Evolutionary conservation across 768 basidiomycete species (phyloP), one percentile per base, ranked within the genome.

Genomic region (Pisolithus orientalis): DNA sequence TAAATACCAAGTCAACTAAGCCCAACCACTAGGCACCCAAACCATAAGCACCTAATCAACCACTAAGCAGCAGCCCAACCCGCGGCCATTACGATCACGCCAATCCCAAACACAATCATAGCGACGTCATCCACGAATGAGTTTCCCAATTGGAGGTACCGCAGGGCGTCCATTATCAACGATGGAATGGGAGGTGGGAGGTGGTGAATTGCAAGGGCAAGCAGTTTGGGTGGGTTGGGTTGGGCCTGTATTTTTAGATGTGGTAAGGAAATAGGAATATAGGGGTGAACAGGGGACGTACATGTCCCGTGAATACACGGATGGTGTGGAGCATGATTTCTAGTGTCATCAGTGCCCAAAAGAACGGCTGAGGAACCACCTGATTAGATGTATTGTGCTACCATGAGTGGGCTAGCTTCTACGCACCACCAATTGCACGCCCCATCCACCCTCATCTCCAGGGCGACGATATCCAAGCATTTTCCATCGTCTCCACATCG

Each of bases 261-360:
- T 68, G 52, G 59, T 4, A 24, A 14, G 14, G 24, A 11, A 43
- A 47, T 38, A 39, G 24, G 34, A 32, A 34, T 5, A 25, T 62
- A 48, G 31, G 11, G 50, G 9, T 3, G 2, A 5, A 47, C 9
- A 6, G 11, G 43, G 21, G 25, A 69, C 86, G 62, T 62, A 88
- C 88, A 55, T 84, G 77, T 52, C 83, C 80, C 11, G 76, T 77
- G 62, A 87, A 83, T 67, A 91, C 80, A 50, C 83, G 80, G 57
- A 83, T 61, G 8, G 89, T 88, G 59, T 90, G 87, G 42, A 92
- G 62, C 17, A 76, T 75, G 24, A 90, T 72, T 57, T 90, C 80
- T 4, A 91, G 63, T 0, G 89, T 85, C 38, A 80, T 79, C 54
- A 91, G 90, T 7, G 80, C 84, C 86, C 86, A 90, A 65, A 91